Evolutionary conservation across 176 grass and related monocot genomes (phyloP), one percentile per base, ranked within the genome.

Genomic region (Pontederia paniculata): DNA sequence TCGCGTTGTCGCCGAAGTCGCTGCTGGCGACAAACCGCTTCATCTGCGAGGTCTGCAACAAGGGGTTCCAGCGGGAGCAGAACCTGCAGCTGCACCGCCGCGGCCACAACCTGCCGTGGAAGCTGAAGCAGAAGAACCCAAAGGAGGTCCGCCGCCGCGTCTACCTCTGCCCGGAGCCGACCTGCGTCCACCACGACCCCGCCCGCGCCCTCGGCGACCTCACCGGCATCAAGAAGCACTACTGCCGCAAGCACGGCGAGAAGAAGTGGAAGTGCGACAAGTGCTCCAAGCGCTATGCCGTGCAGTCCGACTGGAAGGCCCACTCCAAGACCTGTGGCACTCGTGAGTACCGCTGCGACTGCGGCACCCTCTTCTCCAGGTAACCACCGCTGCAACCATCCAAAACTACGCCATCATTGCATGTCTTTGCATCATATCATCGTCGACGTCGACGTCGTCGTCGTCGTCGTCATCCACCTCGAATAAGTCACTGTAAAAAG

Each of bases 191-290:
- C 77, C 93, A 97, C 59, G 86, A 97, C 42, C 83, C 93, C 9
- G 74, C 93, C 1, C 80, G 91, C 15, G 91, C 91, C 1, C 80
- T 97, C 11, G 91, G 91, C 43, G 91, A 97, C 77, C 75, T 97
- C 42, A 97, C 91, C 0, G 91, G 91, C 0, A 87, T 97, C 83
- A 97, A 97, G 78, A 98, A 98, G 75, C 93, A 98, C 77, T 98
- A 51, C 80, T 88, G 83, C 83, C 93, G 93, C 50, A 98, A 98
- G 86, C 93, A 98, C 78, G 93, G 93, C 50, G 93, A 98, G 83
- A 98, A 98, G 83, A 98, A 98, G 83, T 98, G 93, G 93, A 90
- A 90, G 70, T 98, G 93, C 57, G 93, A 91, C 66, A 98, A 98
- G 86, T 98, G 93, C 83, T 79, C 78, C 65, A 98, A 98, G 72